phyloP scores from a whole-genome alignment of 257 asterid species.

The Paulownia fortunei region DNA sequence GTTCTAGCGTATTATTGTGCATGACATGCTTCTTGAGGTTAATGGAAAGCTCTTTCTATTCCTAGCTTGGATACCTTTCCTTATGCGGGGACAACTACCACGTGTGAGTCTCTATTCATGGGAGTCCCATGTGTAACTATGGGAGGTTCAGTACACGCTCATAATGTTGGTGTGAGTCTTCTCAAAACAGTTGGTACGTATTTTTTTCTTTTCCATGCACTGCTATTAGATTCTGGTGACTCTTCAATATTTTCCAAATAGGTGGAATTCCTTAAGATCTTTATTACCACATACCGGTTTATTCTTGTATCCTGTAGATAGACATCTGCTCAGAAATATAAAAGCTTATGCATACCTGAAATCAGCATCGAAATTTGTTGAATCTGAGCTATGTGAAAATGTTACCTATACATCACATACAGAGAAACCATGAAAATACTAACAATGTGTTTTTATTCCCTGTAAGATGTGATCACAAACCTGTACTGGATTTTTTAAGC shows the following conservation, averaged over 20 bases:
- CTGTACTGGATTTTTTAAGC: background rate
- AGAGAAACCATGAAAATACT: slow-evolving; percentile 9
- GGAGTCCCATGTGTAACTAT: slow-evolving; percentile 99
- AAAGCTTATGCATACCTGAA: background rate
- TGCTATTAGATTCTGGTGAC: slow-evolving; percentile 11
- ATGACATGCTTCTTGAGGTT: slow-evolving; percentile 23
- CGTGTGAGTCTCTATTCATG: slow-evolving; percentile 97
- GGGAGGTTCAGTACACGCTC: slow-evolving; percentile 96
- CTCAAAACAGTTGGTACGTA: slow-evolving; percentile 84
- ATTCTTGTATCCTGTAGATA: slow-evolving; percentile 13
- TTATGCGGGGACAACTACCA: slow-evolving; percentile 98
- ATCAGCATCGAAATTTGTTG: background rate
- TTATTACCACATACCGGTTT: background rate
- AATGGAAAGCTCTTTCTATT: slow-evolving; percentile 27
- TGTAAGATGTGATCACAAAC: background rate
- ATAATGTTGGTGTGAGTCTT: slow-evolving; percentile 95
- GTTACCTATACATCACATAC: background rate
- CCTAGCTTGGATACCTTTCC: slow-evolving; percentile 98
- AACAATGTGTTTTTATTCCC: background rate
- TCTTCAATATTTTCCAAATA: background rate
- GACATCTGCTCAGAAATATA: slow-evolving; percentile 14
- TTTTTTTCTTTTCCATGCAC: background rate
- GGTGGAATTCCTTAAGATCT: background rate
- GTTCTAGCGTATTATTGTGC: slow-evolving; percentile 13
- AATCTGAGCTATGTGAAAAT: background rate